These are phyloP conservation scores for Pichia sp. DNA, from an alignment of 1,139 yeast species.

Conservation along the genomic window DNA sequence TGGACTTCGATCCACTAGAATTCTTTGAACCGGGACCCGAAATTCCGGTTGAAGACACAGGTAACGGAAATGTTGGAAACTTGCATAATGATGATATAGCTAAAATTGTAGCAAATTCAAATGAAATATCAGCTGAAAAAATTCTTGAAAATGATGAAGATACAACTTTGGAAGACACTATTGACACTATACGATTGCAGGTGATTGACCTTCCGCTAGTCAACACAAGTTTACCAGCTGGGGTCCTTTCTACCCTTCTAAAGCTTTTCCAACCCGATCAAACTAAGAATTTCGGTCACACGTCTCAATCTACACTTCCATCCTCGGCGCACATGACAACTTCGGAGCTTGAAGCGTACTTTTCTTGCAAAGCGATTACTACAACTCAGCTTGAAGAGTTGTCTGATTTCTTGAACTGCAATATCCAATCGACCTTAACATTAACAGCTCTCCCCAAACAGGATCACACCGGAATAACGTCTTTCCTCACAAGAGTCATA, in stretches of 20 bases:
- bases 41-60: too few relatives aligned
- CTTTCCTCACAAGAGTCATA: conserved; percentile 65
- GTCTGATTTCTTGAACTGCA: conserved; percentile 4
- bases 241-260: conserved; percentile 44
- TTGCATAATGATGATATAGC: too few relatives aligned
- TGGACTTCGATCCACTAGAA: conserved; percentile 39
- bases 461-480: conserved; percentile 34
- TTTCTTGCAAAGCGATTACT: background rate
- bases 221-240: conserved; percentile 44
- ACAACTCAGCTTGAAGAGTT: conserved; percentile 1
- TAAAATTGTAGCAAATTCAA: too few relatives aligned
- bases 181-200: conserved; percentile 11
- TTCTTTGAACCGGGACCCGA: conserved; percentile 25
- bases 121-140: background rate
- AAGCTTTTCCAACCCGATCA: conserved; percentile 48
- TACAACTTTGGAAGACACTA: background rate
- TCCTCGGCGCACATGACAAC: too few relatives aligned
- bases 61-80: too few relatives aligned
- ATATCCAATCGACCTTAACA: conserved; percentile 5
- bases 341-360: conserved; percentile 15
- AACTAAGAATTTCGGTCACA: conserved; percentile 48
- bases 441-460: conserved; percentile 10
- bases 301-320: background rate
- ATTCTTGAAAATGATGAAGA: background rate
- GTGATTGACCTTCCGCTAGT: conserved; percentile 61